Conservation (phyloP, 1,284 basidiomycete genomes). For the Bjerkandera adusta region DNA sequence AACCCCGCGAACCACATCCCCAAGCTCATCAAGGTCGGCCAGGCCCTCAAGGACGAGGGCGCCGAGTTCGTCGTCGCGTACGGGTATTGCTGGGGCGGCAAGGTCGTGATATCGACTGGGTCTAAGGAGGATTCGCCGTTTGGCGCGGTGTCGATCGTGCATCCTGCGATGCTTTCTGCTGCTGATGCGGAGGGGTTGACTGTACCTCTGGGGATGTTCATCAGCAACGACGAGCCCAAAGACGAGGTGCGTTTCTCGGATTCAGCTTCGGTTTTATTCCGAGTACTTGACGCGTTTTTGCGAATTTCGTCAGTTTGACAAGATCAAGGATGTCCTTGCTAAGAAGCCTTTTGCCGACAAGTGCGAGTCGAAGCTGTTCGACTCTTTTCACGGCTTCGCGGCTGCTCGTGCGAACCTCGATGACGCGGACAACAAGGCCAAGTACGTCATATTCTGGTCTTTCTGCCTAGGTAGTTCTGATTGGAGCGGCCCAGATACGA, state of each 20-base stretch:
- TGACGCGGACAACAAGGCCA: slow-evolving; percentile 61
- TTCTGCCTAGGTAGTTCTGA: slow-evolving; percentile 9
- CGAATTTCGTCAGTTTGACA: slow-evolving; percentile 46
- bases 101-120: slow-evolving; percentile 46
- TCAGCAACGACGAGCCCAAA: slow-evolving; percentile 58
- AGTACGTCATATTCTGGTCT: slow-evolving; percentile 42
- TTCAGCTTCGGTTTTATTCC: not conserved
- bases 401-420: slow-evolving; percentile 67
- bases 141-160: slow-evolving; percentile 49
- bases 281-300: not conserved
- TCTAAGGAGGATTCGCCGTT: slow-evolving; percentile 37
- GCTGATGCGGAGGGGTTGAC: slow-evolving; percentile 49
- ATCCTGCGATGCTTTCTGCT: slow-evolving; percentile 62
- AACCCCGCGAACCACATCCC: slow-evolving; percentile 41
- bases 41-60: slow-evolving; percentile 44
- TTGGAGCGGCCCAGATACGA: slow-evolving; percentile 41
- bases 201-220: slow-evolving; percentile 59
- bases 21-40: slow-evolving; percentile 46
- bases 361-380: slow-evolving; percentile 54
- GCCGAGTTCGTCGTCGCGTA: slow-evolving; percentile 48
- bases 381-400: slow-evolving; percentile 71
- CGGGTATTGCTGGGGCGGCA: slow-evolving; percentile 65
- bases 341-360: slow-evolving; percentile 53
- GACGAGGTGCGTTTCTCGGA: slow-evolving; percentile 43
- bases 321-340: slow-evolving; percentile 46